These are phyloP conservation scores for Mortierella alpina DNA, from an alignment of 192 early-diverging fungal species.

Conservation along the genomic window DNA sequence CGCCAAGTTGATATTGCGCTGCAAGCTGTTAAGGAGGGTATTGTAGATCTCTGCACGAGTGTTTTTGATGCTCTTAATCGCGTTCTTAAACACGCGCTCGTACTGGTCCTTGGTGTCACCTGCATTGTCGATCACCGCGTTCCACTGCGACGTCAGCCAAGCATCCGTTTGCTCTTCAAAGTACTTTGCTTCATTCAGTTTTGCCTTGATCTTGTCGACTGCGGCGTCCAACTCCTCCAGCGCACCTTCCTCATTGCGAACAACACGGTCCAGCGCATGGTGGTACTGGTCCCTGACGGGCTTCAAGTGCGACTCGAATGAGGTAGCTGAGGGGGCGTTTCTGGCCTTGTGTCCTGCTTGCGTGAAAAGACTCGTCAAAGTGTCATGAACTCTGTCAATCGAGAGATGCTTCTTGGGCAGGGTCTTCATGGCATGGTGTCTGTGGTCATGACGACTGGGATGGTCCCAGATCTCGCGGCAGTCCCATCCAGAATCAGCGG, in stretches of 20 bases:
- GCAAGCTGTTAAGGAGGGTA: slow-evolving; percentile 31
- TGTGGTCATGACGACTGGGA: slow-evolving; percentile 21
- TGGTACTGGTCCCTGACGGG: slow-evolving; percentile 32
- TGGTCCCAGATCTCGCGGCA: slow-evolving; percentile 53
- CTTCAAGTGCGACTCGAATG: slow-evolving; percentile 31
- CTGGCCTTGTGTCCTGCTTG: slow-evolving; percentile 32
- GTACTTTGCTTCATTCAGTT: slow-evolving; percentile 48
- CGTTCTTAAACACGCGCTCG: slow-evolving; percentile 34
- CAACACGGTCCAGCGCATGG: slow-evolving; percentile 8
- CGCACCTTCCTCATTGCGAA: slow-evolving; percentile 19
- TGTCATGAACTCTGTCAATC: slow-evolving; percentile 30
- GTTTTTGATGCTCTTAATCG: slow-evolving; percentile 29
- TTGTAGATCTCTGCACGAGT: slow-evolving; percentile 38
- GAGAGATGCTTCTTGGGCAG: slow-evolving; percentile 45
- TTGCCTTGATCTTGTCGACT: slow-evolving; percentile 35
- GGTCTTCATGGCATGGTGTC: slow-evolving; percentile 23
- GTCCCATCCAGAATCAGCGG: slow-evolving; percentile 16
- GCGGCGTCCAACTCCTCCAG: slow-evolving; percentile 27
- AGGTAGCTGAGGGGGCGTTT: slow-evolving; percentile 18
- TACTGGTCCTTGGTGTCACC: slow-evolving; percentile 38
- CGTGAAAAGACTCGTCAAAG: slow-evolving; percentile 7
- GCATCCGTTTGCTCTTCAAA: slow-evolving; percentile 48
- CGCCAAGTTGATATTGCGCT: slow-evolving; percentile 15
- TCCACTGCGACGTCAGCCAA: slow-evolving; percentile 48
- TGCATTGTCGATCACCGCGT: slow-evolving; percentile 33